A percentile compares a stretch with the other conserved stretches of the same genome.
Evolutionary conservation across 2,329 filamentous ascomycete species (phyloP).

Genomic region (Thyridium curvatum): DNA sequence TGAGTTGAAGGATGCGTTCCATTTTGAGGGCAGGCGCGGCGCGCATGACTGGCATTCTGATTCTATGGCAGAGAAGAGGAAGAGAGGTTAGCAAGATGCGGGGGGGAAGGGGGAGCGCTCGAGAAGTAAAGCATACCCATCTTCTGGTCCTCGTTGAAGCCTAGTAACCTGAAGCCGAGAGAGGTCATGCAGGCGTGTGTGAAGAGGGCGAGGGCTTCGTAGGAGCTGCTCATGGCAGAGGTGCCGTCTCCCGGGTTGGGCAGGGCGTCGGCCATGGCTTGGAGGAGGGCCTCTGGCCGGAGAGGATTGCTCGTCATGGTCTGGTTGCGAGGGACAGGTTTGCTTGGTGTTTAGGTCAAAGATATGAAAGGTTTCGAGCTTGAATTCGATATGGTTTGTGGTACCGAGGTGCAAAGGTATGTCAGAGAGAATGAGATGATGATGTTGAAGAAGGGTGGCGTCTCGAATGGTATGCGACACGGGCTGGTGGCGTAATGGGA

Average conservation of each 20-base stretch:
- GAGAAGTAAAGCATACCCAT: conserved; percentile 44
- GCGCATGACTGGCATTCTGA: conserved; percentile 49
- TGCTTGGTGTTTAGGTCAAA: too few relatives aligned
- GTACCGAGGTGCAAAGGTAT: too few relatives aligned
- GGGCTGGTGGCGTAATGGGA: too few relatives aligned
- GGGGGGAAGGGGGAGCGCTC: not conserved
- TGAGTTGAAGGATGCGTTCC: conserved; percentile 69
- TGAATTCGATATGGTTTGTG: too few relatives aligned
- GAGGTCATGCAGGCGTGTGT: conserved; percentile 77
- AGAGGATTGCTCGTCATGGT: conserved; percentile 25
- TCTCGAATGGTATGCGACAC: too few relatives aligned
- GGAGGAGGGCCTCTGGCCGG: conserved; percentile 38
- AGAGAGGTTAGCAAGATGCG: conserved; percentile 5
- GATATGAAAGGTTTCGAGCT: too few relatives aligned
- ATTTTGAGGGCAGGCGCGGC: conserved; percentile 64
- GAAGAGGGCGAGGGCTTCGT: conserved; percentile 79
- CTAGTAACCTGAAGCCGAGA: conserved; percentile 73
- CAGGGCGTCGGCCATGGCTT: conserved; percentile 53
- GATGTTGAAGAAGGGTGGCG: too few relatives aligned
- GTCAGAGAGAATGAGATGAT: too few relatives aligned
- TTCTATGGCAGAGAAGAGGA: conserved; percentile 30
- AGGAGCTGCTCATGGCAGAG: conserved; percentile 63
- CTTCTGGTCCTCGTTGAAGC: conserved; percentile 76
- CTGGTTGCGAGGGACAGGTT: too few relatives aligned
- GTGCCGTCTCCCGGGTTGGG: conserved; percentile 44